Conservation (phyloP, 805 yeast genomes). For the Lipomyces chichibuensis region DNA sequence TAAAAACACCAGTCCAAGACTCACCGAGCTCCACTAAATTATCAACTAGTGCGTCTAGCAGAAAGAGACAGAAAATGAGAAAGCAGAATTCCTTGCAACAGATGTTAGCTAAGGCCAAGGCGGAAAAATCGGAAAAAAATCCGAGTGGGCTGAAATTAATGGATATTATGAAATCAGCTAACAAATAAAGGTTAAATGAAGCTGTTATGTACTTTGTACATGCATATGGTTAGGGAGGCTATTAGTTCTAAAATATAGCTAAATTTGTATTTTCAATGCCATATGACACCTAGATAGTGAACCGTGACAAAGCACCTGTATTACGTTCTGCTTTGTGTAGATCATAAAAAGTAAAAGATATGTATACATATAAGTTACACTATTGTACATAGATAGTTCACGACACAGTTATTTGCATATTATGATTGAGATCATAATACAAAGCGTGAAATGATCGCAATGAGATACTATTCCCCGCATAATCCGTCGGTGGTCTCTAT, state of each 20-base stretch:
- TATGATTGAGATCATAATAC: no score
- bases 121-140: constrained; percentile 18
- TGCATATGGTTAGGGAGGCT: background rate
- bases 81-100: constrained; percentile 30
- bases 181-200: background rate
- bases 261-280: background rate
- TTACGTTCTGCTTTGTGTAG: no score
- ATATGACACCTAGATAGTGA: background rate
- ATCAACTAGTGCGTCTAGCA: constrained; percentile 22
- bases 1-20: background rate
- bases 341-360: background rate
- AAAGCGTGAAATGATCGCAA: background rate
- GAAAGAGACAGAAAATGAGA: constrained; percentile 29
- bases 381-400: background rate
- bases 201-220: background rate
- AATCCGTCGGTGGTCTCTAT: background rate
- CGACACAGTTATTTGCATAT: background rate
- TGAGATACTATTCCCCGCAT: no score
- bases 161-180: constrained; percentile 27
- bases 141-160: constrained; percentile 17
- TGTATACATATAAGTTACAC: no score
- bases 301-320: no score
- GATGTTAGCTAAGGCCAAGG: constrained; percentile 33
- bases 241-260: background rate
- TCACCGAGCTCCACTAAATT: constrained; percentile 10